Conservation (phyloP, 257 asterid species). For the Handroanthus guayacan region DNA sequence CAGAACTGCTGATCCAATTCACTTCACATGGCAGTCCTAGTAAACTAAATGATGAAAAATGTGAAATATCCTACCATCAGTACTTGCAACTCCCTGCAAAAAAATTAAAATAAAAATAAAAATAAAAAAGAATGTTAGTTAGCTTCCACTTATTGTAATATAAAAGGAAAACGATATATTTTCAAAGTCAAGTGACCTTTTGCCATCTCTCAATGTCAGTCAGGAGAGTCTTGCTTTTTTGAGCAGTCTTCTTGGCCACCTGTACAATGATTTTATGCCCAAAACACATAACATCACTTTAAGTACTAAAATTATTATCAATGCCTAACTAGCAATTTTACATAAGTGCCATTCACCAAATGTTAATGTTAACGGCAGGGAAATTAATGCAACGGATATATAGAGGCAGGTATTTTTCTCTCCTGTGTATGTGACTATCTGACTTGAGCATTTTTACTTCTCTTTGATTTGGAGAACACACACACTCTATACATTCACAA, state of each 20-base stretch:
- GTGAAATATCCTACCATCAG: conserved; percentile 69
- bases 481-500: neutral
- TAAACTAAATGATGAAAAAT: conserved; percentile 19
- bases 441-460: neutral
- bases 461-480: neutral
- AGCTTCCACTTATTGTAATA: conserved; percentile 13
- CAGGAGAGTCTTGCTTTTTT: conserved; percentile 85
- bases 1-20: neutral
- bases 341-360: neutral
- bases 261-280: conserved; percentile 39
- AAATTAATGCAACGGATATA: neutral
- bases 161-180: neutral
- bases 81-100: conserved; percentile 96
- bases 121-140: conserved; percentile 33
- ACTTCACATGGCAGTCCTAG: neutral
- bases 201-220: conserved; percentile 97
- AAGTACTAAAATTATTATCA: neutral
- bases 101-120: conserved; percentile 32
- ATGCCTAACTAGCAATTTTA: neutral
- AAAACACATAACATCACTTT: conserved; percentile 1
- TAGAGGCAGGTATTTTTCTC: conserved; percentile 10
- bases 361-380: neutral
- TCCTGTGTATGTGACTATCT: neutral
- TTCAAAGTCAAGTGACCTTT: conserved; percentile 53
- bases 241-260: conserved; percentile 95